These are phyloP conservation scores for Arctium minus DNA, from an alignment of 129 eudicot genomes.

Conservation along the genomic window DNA sequence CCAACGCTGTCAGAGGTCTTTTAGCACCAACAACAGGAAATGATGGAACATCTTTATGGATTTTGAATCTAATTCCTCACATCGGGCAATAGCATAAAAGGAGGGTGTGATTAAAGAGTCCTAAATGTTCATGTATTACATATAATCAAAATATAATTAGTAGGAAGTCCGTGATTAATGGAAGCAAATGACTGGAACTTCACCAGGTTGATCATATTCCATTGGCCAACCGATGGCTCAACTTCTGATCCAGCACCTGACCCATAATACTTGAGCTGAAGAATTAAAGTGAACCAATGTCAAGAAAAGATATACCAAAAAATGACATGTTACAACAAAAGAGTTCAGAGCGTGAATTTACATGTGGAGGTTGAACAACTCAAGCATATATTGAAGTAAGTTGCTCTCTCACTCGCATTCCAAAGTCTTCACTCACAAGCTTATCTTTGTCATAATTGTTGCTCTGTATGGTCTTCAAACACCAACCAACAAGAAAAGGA, in stretches of 20 bases:
- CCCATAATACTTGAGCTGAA: conserved; percentile 63
- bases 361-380: no score
- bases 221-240: no score
- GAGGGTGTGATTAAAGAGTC: background rate
- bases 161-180: no score
- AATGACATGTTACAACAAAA: background rate
- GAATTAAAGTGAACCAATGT: background rate
- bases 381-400: conserved; percentile 57
- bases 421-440: conserved; percentile 57
- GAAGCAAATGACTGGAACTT: no score
- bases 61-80: no score
- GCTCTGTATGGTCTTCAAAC: conserved; percentile 37
- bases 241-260: conserved; percentile 36
- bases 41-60: no score
- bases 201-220: no score
- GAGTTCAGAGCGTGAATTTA: background rate
- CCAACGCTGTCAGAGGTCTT: no score
- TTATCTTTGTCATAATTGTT: conserved; percentile 39
- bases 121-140: background rate
- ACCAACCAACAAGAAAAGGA: background rate
- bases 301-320: background rate
- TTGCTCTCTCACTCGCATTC: conserved; percentile 41
- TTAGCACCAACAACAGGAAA: no score
- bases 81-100: background rate
- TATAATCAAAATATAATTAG: no score